Evolutionary conservation across 805 yeast species (phyloP).

Genomic region (Scheffersomyces coipomensis): DNA sequence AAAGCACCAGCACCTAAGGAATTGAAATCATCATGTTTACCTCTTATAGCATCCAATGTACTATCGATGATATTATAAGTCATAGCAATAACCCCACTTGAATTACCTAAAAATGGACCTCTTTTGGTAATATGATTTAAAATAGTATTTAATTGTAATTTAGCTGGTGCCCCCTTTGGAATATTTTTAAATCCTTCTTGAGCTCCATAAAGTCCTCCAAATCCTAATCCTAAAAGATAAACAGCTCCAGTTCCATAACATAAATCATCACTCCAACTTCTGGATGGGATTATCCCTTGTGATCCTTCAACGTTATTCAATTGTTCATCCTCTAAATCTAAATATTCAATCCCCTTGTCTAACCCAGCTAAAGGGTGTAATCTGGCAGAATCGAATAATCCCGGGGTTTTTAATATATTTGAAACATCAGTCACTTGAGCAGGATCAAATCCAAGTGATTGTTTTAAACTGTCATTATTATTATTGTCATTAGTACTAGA

Average conservation of each 20-base stretch:
- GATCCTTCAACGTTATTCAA: conserved; percentile 79
- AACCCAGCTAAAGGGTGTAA: conserved; percentile 92
- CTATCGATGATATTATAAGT: conserved; percentile 85
- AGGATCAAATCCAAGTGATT: conserved; percentile 63
- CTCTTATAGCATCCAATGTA: conserved; percentile 75
- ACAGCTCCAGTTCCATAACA: conserved; percentile 98
- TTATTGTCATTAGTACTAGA: conserved; percentile 14
- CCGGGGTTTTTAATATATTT: conserved; percentile 57
- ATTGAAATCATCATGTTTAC: conserved; percentile 83
- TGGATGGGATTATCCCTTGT: conserved; percentile 88
- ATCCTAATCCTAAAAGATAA: conserved; percentile 79
- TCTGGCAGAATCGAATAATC: conserved; percentile 54
- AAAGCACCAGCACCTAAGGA: conserved; percentile 87
- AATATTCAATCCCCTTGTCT: conserved; percentile 83
- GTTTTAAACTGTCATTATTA: conserved; percentile 12
- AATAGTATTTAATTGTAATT: conserved; percentile 82
- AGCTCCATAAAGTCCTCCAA: conserved; percentile 88
- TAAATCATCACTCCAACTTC: conserved; percentile 96
- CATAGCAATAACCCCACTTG: conserved; percentile 90
- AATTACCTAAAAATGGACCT: conserved; percentile 95
- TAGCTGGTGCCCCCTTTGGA: conserved; percentile 73
- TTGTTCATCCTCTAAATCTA: conserved; percentile 82
- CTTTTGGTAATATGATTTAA: conserved; percentile 90
- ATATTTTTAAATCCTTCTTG: conserved; percentile 80
- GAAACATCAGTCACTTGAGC: conserved; percentile 61